Conservation (phyloP, 169 alveolate species). For the Plasmodium berghei region DNA sequence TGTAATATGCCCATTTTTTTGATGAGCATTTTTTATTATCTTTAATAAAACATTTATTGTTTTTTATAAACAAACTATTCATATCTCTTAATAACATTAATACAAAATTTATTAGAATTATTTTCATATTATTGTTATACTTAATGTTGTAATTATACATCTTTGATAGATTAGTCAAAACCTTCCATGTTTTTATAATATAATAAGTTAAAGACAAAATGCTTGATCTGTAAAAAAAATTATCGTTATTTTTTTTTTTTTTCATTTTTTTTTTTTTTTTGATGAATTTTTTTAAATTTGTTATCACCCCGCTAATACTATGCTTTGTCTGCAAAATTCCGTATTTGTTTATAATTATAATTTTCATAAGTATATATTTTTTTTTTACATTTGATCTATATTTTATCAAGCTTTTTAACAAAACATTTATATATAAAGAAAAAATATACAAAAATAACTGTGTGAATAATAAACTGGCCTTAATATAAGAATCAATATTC, state of each 20-base stretch:
- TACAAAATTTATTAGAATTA: not conserved
- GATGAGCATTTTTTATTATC: not conserved
- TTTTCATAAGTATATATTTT: constrained; percentile 22
- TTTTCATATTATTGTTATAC: not conserved
- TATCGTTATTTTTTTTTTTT: not conserved
- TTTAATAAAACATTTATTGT: not conserved
- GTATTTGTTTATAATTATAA: constrained; percentile 10
- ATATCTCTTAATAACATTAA: constrained; percentile 24
- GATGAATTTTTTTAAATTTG: not conserved
- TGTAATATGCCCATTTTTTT: not conserved
- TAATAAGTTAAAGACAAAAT: not conserved
- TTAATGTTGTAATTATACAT: not conserved
- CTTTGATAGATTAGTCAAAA: not conserved
- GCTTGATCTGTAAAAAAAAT: not conserved
- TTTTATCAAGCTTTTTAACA: constrained; percentile 5
- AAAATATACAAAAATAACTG: constrained; percentile 10
- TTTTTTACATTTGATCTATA: constrained; percentile 15
- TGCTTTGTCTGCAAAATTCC: not conserved
- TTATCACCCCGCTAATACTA: not conserved
- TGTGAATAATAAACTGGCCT: not conserved
- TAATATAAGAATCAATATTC: not conserved
- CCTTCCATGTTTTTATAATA: not conserved
- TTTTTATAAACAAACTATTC: not conserved
- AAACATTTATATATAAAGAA: constrained; percentile 4
- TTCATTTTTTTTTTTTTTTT: not conserved